Evolutionary conservation across 805 yeast genomes (phyloP).

Genomic region (Kregervanrija fluxuum): DNA sequence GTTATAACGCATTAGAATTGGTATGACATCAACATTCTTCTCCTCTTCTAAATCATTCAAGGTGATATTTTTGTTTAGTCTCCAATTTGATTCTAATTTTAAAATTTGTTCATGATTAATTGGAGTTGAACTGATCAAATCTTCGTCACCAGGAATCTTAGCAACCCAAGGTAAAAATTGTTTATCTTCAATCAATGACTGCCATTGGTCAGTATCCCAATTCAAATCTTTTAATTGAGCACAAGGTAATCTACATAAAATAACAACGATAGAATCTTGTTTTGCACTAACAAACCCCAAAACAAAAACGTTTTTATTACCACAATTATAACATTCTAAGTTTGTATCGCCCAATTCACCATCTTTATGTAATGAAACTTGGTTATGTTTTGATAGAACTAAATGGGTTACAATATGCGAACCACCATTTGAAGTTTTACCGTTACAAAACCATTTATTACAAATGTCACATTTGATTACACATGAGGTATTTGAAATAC

Average conservation of each 20-base stretch:
- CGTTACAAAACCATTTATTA: constrained; percentile 85
- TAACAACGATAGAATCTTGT: constrained; percentile 77
- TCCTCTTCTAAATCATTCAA: constrained; percentile 55
- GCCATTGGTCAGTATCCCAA: constrained; percentile 91
- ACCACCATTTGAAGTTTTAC: constrained; percentile 40
- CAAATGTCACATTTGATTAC: constrained; percentile 75
- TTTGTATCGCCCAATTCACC: constrained; percentile 83
- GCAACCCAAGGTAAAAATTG: constrained; percentile 80
- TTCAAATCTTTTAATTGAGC: constrained; percentile 65
- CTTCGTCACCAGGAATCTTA: constrained; percentile 58
- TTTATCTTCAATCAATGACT: constrained; percentile 73
- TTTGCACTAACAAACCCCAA: constrained; percentile 86
- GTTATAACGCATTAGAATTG: constrained; percentile 66
- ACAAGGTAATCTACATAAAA: constrained; percentile 84
- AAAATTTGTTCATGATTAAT: constrained; percentile 59
- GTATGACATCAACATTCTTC: constrained; percentile 54
- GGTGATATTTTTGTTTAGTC: constrained; percentile 61
- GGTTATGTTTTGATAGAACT: constrained; percentile 71
- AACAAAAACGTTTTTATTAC: constrained; percentile 68
- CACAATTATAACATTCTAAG: constrained; percentile 88
- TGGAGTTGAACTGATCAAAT: constrained; percentile 44
- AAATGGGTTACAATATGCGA: constrained; percentile 85
- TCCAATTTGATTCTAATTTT: constrained; percentile 77
- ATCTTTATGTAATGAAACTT: constrained; percentile 67
- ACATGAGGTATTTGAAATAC: constrained; percentile 52